Evolutionary conservation across 2,329 filamentous ascomycete species (phyloP), one percentile per base, ranked within the genome.

Genomic region (Cladosporium sphaerospermum): DNA sequence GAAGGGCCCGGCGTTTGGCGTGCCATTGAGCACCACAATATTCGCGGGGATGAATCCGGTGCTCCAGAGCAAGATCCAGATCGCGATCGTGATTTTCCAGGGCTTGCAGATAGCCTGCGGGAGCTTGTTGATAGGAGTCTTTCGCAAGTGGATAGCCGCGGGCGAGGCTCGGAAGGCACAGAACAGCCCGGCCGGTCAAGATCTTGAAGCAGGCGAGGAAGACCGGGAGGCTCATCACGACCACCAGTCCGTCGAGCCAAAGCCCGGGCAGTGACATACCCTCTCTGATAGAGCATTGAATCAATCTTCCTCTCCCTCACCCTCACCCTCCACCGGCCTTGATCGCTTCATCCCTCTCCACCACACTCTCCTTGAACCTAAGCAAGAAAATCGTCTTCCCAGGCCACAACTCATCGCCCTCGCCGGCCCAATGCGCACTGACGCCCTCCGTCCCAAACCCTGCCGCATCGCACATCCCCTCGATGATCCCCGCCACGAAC

Each of bases 361-460:
- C 76, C 40, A 97, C 92, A 69, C 89, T 88, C n/a, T 84, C 78
- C 59, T 88, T 84, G 68, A 99, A 99, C 72, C 92, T 90, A 66
- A 99, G 84, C 69, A 99, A 71, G 67, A 96, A 99, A 32, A 99
- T 91, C 41, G 93, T 99, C 76, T 93, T 89, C 33, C 88, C 89
- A 0, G 93, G 93, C 91, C 92, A 97, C 83, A 97, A 85, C 60
- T 74, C 72, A 16, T 73, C 73, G 4, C 89, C 57, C 76, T 79
- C 41, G 69, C 75, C 49, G 31, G 80, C 71, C 78, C 81, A 63
- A 86, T 99, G 93, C 61, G 93, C 92, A 55, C 87, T 93, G 16
- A 97, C 93, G 57, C 86, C 84, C 54, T 75, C 72, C 0, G 89
- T 92, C 44, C 86, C 84, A 67, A 96, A 96, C 6, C 87, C 91